phyloP scores from a whole-genome alignment of 2,329 filamentous ascomycete genomes.

The Daldinia eschscholtzii region DNA sequence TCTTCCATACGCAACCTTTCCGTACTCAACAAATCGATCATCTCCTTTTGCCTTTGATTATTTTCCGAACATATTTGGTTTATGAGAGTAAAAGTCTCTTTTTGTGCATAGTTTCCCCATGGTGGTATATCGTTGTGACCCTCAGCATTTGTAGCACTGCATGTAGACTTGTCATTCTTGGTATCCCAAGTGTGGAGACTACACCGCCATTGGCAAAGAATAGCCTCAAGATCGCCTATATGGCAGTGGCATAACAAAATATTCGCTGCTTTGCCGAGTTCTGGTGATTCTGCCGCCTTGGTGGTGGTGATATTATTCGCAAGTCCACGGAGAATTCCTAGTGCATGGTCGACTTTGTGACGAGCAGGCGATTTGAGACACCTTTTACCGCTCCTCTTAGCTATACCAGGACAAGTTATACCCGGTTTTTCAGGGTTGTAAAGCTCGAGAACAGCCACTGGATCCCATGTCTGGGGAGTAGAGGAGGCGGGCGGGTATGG shows the following conservation, averaged over 20 bases:
- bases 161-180: not conserved
- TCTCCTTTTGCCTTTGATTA: not conserved
- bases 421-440: slow-evolving; percentile 9
- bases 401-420: slow-evolving; percentile 32
- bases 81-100: too few species aligned
- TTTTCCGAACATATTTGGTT: not conserved
- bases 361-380: slow-evolving; percentile 20
- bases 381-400: slow-evolving; percentile 20
- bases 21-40: not conserved
- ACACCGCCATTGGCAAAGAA: slow-evolving; percentile 26
- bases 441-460: slow-evolving; percentile 35
- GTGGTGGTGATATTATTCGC: slow-evolving; percentile 7
- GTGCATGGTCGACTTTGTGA: slow-evolving; percentile 6
- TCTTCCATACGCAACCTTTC: not conserved
- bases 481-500: not conserved
- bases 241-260: slow-evolving; percentile 36
- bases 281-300: slow-evolving; percentile 26
- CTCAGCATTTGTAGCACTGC: not conserved
- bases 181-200: slow-evolving; percentile 1
- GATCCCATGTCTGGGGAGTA: slow-evolving; percentile 38
- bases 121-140: not conserved
- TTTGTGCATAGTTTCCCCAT: not conserved
- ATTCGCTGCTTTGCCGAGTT: slow-evolving; percentile 22
- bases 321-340: slow-evolving; percentile 19
- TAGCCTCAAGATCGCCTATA: not conserved